A percentile compares a stretch with the other conserved stretches of the same genome.
Conservation (phyloP, 2,329 filamentous ascomycete species). For the Claviceps humidiphila region DNA sequence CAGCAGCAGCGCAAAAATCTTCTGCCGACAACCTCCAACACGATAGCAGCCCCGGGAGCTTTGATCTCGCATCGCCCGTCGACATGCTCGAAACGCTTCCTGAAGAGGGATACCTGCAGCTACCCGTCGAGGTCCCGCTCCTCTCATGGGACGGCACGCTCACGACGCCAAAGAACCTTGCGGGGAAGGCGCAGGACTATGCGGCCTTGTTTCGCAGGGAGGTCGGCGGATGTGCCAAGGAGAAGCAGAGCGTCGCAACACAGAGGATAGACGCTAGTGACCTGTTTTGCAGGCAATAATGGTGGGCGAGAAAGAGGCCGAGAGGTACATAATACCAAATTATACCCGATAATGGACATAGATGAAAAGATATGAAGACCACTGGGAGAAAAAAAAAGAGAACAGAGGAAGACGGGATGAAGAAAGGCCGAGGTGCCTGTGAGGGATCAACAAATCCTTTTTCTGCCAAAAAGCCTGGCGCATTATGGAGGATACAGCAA, state of each 20-base stretch:
- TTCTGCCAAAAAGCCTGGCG: too few species aligned
- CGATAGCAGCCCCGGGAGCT: conserved; percentile 20
- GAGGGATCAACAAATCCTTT: not conserved
- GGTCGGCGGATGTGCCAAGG: conserved; percentile 51
- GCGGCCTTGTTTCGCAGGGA: conserved; percentile 43
- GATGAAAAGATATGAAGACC: too few species aligned
- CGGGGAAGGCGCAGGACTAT: conserved; percentile 36
- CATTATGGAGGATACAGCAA: too few species aligned
- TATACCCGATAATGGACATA: too few species aligned
- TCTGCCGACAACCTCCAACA: conserved; percentile 14
- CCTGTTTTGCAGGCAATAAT: conserved; percentile 45
- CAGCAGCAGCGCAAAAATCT: conserved; percentile 1
- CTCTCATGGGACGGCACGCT: conserved; percentile 50
- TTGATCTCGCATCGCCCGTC: conserved; percentile 29
- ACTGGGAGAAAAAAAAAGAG: not conserved
- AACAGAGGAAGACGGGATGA: not conserved
- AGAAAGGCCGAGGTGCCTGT: not conserved
- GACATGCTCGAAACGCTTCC: conserved; percentile 37
- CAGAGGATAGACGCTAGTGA: conserved; percentile 35
- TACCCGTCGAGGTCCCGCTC: conserved; percentile 38
- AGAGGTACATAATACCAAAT: too few species aligned
- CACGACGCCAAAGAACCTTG: conserved; percentile 26
- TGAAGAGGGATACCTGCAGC: conserved; percentile 27
- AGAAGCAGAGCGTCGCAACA: conserved; percentile 10
- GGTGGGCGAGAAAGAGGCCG: not conserved